These are phyloP conservation scores for Euclidium syriacum DNA, from an alignment of 345 rosid genomes.

Conservation along the genomic window DNA sequence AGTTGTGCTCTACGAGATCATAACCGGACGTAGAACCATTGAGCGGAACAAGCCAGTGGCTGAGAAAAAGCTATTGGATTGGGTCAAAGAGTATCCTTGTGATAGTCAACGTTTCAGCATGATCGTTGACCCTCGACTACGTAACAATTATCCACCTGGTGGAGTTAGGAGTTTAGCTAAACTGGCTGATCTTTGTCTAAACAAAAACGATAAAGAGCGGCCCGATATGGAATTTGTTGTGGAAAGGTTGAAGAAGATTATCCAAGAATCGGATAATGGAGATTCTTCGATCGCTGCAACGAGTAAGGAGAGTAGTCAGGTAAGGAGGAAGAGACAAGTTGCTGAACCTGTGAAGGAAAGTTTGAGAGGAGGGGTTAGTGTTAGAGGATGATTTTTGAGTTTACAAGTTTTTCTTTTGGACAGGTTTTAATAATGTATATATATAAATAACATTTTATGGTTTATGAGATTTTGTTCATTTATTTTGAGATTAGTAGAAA, in stretches of 20 bases:
- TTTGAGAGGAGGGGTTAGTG: conserved; percentile 21
- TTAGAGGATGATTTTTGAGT: conserved; percentile 19
- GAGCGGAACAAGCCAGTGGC: conserved; percentile 61
- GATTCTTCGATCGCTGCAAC: not conserved
- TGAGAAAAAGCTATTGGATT: conserved; percentile 63
- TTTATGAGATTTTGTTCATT: not conserved
- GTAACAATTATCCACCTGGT: conserved; percentile 41
- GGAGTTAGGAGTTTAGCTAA: conserved; percentile 61
- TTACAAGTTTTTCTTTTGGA: not conserved
- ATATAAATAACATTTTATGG: not conserved
- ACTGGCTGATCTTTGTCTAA: conserved; percentile 65
- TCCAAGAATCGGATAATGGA: conserved; percentile 31
- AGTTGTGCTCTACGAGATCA: conserved; percentile 74
- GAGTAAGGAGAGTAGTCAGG: conserved; percentile 13
- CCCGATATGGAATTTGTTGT: conserved; percentile 67
- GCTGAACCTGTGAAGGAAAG: conserved; percentile 11
- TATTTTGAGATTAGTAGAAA: not conserved
- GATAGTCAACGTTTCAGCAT: conserved; percentile 52
- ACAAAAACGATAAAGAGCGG: conserved; percentile 58
- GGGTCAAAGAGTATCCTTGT: conserved; percentile 70
- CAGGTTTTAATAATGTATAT: no score
- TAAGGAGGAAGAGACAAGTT: not conserved
- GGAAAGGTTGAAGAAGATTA: conserved; percentile 46
- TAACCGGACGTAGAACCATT: conserved; percentile 68
- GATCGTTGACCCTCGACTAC: conserved; percentile 67